phyloP scores from a whole-genome alignment of 192 early-diverging fungal genomes.

The Pilaira anomala region DNA sequence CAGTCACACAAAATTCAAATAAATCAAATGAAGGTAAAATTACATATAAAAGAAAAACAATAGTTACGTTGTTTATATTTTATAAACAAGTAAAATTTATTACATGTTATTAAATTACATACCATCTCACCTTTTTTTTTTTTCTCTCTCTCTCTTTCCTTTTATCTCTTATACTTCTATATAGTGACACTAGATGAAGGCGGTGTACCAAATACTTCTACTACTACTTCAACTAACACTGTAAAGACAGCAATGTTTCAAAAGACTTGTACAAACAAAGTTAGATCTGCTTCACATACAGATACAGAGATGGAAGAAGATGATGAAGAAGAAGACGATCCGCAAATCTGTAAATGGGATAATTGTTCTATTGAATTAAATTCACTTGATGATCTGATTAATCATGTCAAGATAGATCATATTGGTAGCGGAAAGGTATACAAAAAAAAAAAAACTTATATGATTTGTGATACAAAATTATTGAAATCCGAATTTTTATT shows the following conservation, averaged over 20 bases:
- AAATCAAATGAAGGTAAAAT: not conserved
- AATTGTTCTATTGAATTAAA: slow-evolving; percentile 43
- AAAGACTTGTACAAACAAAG: not conserved
- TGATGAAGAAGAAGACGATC: slow-evolving; percentile 20
- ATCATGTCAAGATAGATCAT: slow-evolving; percentile 52
- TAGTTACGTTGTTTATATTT: too few relatives aligned
- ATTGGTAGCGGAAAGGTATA: slow-evolving; percentile 60
- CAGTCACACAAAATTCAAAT: not conserved
- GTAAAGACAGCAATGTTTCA: not conserved
- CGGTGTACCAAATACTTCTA: slow-evolving; percentile 1
- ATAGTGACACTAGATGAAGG: not conserved
- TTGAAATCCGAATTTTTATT: not conserved
- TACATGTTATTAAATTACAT: too few relatives aligned
- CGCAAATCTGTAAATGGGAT: slow-evolving; percentile 50
- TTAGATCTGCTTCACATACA: slow-evolving; percentile 3
- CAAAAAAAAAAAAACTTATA: not conserved
- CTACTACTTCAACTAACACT: not conserved
- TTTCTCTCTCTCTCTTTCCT: too few relatives aligned
- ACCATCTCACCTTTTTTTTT: too few relatives aligned
- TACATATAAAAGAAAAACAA: not conserved
- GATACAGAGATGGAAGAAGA: slow-evolving; percentile 22
- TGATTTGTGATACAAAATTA: not conserved
- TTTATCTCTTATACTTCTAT: not conserved
- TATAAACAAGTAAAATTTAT: too few relatives aligned
- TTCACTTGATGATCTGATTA: slow-evolving; percentile 45